Percentiles rank a stretch among this genome's conserved stretches.
Conservation (phyloP, 2,329 filamentous ascomycete species). For the Cadophora sp. region DNA sequence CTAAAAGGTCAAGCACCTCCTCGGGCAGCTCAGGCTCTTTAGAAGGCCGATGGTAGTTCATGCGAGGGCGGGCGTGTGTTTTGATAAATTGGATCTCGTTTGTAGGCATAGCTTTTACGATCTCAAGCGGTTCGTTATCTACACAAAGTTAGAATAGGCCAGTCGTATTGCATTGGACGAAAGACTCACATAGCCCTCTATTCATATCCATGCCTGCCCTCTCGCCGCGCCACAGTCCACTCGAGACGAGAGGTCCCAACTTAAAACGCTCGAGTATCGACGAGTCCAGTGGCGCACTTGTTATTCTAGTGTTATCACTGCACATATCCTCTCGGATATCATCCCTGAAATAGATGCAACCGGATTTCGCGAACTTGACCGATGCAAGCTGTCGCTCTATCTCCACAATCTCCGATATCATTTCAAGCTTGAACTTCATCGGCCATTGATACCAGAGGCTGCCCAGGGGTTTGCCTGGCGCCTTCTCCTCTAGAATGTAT, state of each 20-base stretch:
- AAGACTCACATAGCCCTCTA: not conserved
- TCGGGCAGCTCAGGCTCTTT: too few relatives aligned
- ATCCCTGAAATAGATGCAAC: conserved; percentile 31
- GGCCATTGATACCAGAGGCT: conserved; percentile 23
- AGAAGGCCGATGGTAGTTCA: too few relatives aligned
- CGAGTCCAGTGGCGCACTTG: conserved; percentile 6
- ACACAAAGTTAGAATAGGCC: too few relatives aligned
- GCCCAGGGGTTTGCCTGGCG: not conserved
- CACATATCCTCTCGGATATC: conserved; percentile 23
- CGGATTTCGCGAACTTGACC: conserved; percentile 27
- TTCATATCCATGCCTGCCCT: not conserved
- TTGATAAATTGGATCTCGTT: too few relatives aligned
- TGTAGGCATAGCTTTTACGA: too few relatives aligned
- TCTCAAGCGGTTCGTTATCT: too few relatives aligned
- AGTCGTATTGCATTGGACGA: not conserved
- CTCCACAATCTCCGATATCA: conserved; percentile 31
- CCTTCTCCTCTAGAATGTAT: conserved; percentile 1
- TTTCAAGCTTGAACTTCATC: conserved; percentile 22
- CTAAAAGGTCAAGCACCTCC: too few relatives aligned
- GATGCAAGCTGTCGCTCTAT: conserved; percentile 30
- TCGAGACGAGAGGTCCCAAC: conserved; percentile 25
- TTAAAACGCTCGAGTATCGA: conserved; percentile 25
- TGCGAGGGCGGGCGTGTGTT: too few relatives aligned
- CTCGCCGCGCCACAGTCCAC: conserved; percentile 16
- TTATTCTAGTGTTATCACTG: conserved; percentile 14